A percentile compares a stretch with the other conserved stretches of the same genome.
These are phyloP conservation scores for Smallanthus sonchifolius DNA, from an alignment of 129 eudicot species.

Conservation along the genomic window DNA sequence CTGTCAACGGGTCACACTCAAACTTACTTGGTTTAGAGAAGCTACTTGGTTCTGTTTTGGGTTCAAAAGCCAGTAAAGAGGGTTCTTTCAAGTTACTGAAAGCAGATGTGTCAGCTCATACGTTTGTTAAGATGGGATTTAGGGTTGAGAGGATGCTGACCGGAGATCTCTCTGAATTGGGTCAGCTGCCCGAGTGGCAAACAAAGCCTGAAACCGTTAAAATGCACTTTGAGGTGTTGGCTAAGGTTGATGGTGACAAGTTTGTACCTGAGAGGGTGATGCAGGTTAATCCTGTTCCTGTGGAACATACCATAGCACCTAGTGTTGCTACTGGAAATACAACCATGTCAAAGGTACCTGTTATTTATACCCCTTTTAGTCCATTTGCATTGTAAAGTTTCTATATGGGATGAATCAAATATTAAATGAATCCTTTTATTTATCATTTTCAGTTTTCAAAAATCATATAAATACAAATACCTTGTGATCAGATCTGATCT, in stretches of 20 bases:
- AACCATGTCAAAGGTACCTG: conserved; percentile 64
- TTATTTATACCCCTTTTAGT: conserved; percentile 53
- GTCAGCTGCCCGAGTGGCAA: conserved; percentile 61
- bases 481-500: background rate
- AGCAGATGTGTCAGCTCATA: conserved; percentile 91
- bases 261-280: conserved; percentile 65
- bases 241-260: conserved; percentile 74
- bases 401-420: background rate
- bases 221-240: conserved; percentile 97
- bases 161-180: conserved; percentile 32
- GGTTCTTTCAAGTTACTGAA: conserved; percentile 80
- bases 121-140: conserved; percentile 79
- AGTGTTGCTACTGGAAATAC: conserved; percentile 49
- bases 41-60: conserved; percentile 66
- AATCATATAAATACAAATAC: background rate
- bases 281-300: conserved; percentile 44
- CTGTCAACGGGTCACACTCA: conserved; percentile 68
- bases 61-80: conserved; percentile 61
- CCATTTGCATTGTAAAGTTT: conserved; percentile 52
- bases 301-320: conserved; percentile 49
- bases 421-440: background rate
- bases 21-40: conserved; percentile 77
- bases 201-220: conserved; percentile 73
- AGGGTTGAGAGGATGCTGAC: conserved; percentile 66
- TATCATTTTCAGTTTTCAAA: background rate